Evolutionary conservation across 2,329 filamentous ascomycete species (phyloP).

Genomic region (Claviceps pazoutovae): DNA sequence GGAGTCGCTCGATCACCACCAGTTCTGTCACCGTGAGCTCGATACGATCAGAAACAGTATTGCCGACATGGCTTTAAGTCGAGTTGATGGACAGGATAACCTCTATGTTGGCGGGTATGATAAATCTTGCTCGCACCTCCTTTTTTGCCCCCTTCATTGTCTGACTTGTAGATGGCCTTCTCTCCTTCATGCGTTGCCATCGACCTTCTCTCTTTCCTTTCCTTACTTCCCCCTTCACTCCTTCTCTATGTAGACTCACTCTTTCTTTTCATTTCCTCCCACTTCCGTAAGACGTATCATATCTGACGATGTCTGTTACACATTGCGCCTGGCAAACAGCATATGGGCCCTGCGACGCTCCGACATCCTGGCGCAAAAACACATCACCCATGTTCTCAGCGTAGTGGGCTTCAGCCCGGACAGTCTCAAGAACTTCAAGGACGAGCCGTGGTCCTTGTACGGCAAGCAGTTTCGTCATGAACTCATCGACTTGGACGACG

Average conservation of each 20-base stretch:
- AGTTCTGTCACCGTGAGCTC: constrained; percentile 4
- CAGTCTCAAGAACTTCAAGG: constrained; percentile 29
- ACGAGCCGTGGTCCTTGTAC: constrained; percentile 33
- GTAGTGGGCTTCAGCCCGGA: constrained; percentile 45
- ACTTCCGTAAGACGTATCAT: too few relatives aligned
- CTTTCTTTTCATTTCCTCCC: too few relatives aligned
- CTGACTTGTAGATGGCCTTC: too few relatives aligned
- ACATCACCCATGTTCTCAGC: constrained; percentile 85
- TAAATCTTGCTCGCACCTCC: background rate
- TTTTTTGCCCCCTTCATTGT: background rate
- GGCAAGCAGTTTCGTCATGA: constrained; percentile 55
- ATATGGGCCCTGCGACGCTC: constrained; percentile 66
- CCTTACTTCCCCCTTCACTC: background rate
- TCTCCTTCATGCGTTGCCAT: too few relatives aligned
- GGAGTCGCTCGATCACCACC: constrained; percentile 6
- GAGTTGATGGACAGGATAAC: constrained; percentile 26
- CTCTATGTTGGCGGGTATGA: constrained; percentile 28
- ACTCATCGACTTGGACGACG: constrained; percentile 76
- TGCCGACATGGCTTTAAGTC: constrained; percentile 27
- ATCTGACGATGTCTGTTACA: too few relatives aligned
- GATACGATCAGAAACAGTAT: constrained; percentile 11
- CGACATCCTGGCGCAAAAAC: constrained; percentile 52
- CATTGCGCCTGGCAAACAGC: constrained; percentile 29
- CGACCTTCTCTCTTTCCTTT: background rate
- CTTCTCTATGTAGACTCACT: background rate